phyloP scores from a whole-genome alignment of 2,329 filamentous ascomycete genomes.

The Diplodia mutila region DNA sequence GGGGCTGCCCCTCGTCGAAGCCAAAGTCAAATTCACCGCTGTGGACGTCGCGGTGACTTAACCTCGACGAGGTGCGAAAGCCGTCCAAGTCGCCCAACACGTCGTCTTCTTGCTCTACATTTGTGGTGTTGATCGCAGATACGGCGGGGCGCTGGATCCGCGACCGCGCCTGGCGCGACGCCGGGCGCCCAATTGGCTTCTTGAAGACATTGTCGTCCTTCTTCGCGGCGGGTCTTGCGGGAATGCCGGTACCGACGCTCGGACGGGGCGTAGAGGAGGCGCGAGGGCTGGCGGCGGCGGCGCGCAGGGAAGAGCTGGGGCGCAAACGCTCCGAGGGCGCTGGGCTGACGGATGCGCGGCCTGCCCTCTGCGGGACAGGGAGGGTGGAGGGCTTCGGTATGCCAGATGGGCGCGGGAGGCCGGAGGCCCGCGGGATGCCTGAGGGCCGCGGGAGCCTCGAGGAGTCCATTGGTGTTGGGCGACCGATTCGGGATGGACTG shows the following conservation, averaged over 20 bases:
- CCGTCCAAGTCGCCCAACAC: slow-evolving; percentile 47
- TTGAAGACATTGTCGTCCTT: slow-evolving; percentile 40
- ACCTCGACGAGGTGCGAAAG: slow-evolving; percentile 44
- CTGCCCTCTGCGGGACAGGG: slow-evolving; percentile 35
- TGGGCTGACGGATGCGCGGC: slow-evolving; percentile 26
- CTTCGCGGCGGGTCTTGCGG: slow-evolving; percentile 1
- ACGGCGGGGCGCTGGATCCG: slow-evolving; percentile 28
- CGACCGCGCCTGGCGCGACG: slow-evolving; percentile 38
- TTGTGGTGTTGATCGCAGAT: slow-evolving; percentile 13
- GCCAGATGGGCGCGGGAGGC: slow-evolving; percentile 36
- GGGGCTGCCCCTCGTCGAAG: slow-evolving; percentile 10
- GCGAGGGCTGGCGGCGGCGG: slow-evolving; percentile 22
- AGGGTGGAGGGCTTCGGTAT: slow-evolving; percentile 59
- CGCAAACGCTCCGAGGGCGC: slow-evolving; percentile 32
- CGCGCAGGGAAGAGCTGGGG: slow-evolving; percentile 50
- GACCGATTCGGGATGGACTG: slow-evolving; percentile 28
- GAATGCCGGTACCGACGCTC: background rate
- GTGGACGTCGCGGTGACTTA: slow-evolving; percentile 40
- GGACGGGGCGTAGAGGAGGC: slow-evolving; percentile 29
- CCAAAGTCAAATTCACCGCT: slow-evolving; percentile 21
- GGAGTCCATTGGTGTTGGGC: slow-evolving; percentile 37
- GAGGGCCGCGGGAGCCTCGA: slow-evolving; percentile 31
- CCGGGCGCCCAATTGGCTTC: slow-evolving; percentile 41
- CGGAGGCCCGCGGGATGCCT: slow-evolving; percentile 29
- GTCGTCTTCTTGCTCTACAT: slow-evolving; percentile 24